Percentiles rank a stretch among this genome's conserved stretches.
phyloP scores from a whole-genome alignment of 306 rosid species.

The Pachyrhizus erosus region DNA sequence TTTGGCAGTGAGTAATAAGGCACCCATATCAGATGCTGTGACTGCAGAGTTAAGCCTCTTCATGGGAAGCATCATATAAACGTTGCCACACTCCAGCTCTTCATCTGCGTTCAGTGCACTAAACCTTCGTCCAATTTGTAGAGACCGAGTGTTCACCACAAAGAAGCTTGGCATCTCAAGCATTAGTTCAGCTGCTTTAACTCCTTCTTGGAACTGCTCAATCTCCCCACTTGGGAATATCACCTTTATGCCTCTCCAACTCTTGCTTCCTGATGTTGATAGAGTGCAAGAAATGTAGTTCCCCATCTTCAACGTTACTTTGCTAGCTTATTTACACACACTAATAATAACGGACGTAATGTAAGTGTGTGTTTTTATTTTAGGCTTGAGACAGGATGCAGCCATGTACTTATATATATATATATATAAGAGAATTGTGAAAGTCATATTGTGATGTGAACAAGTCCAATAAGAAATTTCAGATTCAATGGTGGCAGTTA shows the following conservation, averaged over 20 bases:
- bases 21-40: constrained; percentile 68
- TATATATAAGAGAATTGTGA: not conserved
- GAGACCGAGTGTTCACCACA: constrained; percentile 57
- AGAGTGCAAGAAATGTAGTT: constrained; percentile 79
- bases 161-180: constrained; percentile 80
- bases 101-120: constrained; percentile 76
- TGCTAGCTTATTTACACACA: too few relatives aligned
- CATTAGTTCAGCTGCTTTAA: constrained; percentile 86
- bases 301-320: constrained; percentile 74
- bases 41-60: constrained; percentile 70
- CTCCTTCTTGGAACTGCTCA: constrained; percentile 34
- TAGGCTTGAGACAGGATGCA: too few relatives aligned
- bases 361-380: too few relatives aligned
- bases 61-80: constrained; percentile 79
- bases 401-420: too few relatives aligned
- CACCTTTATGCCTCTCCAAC: constrained; percentile 55
- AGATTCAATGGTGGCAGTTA: constrained; percentile 41
- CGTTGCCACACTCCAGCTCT: constrained; percentile 67
- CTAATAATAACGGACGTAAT: too few relatives aligned
- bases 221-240: constrained; percentile 74
- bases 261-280: constrained; percentile 51
- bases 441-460: constrained; percentile 15
- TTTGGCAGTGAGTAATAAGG: constrained; percentile 58
- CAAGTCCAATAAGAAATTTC: constrained; percentile 12
- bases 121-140: constrained; percentile 63